A percentile compares a stretch with the other conserved stretches of the same genome.
These are phyloP conservation scores for Ophiocordyceps camponoti-floridani DNA, from an alignment of 2,329 filamentous ascomycete species.

Conservation along the genomic window DNA sequence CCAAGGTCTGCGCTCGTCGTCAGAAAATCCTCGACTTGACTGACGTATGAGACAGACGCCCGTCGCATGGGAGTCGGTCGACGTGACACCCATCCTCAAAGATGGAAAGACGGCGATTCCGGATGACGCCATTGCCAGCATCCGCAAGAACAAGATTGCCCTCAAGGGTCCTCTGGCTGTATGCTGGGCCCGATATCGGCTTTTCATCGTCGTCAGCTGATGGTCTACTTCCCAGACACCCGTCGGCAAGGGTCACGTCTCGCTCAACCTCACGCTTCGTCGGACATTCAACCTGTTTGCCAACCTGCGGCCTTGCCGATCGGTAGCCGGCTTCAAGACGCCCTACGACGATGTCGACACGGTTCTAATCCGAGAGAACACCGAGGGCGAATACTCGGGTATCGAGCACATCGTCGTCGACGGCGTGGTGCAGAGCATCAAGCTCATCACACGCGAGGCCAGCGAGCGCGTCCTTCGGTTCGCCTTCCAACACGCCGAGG, in stretches of 20 bases:
- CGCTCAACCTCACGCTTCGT: slow-evolving; percentile 93
- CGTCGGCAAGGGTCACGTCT: slow-evolving; percentile 97
- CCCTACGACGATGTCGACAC: slow-evolving; percentile 96
- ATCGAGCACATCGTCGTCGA: slow-evolving; percentile 98
- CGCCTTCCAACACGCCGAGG: slow-evolving; percentile 93
- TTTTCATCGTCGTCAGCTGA: neutral
- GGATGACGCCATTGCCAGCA: slow-evolving; percentile 79
- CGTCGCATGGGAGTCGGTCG: slow-evolving; percentile 91
- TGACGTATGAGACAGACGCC: slow-evolving; percentile 42
- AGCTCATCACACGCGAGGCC: slow-evolving; percentile 93
- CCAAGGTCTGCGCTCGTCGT: too few species aligned
- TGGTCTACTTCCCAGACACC: slow-evolving; percentile 44
- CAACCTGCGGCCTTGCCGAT: slow-evolving; percentile 95
- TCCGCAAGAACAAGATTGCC: slow-evolving; percentile 89
- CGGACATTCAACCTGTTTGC: slow-evolving; percentile 99
- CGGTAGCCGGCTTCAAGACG: slow-evolving; percentile 94
- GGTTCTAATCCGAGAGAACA: slow-evolving; percentile 97
- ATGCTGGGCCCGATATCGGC: slow-evolving; percentile 18
- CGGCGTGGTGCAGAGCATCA: slow-evolving; percentile 97
- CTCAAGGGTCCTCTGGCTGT: slow-evolving; percentile 95
- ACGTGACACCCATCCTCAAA: slow-evolving; percentile 85
- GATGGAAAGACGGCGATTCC: slow-evolving; percentile 94
- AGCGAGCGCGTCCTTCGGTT: slow-evolving; percentile 91
- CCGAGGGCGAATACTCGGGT: slow-evolving; percentile 97
- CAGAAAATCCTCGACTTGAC: slow-evolving; percentile 12